Conservation (phyloP, 805 yeast species). For the Clavispora carvajalis region DNA sequence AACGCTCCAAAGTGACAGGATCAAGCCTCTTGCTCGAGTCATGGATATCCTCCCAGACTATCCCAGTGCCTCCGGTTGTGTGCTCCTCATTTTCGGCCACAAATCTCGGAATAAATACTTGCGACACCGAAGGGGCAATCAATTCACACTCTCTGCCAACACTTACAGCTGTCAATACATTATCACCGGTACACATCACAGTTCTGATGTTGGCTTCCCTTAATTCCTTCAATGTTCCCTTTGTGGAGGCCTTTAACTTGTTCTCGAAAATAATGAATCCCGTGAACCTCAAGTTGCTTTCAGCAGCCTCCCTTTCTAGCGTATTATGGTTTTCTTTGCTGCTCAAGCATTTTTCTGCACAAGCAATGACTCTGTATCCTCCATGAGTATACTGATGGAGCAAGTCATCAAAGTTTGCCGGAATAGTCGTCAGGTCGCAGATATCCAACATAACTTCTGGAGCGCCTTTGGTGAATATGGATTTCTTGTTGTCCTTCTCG, state of each 20-base stretch:
- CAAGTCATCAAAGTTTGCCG: conserved; percentile 65
- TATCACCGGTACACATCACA: conserved; percentile 97
- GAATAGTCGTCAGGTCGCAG: conserved; percentile 68
- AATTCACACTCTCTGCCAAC: conserved; percentile 84
- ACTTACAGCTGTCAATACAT: conserved; percentile 87
- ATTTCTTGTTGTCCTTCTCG: conserved; percentile 13
- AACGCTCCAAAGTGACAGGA: conserved; percentile 53
- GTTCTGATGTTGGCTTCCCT: conserved; percentile 71
- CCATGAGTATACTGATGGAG: conserved; percentile 84
- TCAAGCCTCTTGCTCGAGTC: conserved; percentile 56
- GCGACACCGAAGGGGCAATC: conserved; percentile 35
- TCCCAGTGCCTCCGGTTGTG: conserved; percentile 29
- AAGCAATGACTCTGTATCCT: conserved; percentile 93
- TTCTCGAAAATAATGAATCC: conserved; percentile 95
- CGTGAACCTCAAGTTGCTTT: conserved; percentile 61
- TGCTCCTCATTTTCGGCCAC: conserved; percentile 27
- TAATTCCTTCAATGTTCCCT: conserved; percentile 53
- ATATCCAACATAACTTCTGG: conserved; percentile 87
- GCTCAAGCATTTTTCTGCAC: conserved; percentile 60
- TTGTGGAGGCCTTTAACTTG: conserved; percentile 70
- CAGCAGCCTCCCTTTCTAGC: conserved; percentile 61
- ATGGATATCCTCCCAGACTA: conserved; percentile 67
- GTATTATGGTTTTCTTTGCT: conserved; percentile 4
- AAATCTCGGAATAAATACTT: conserved; percentile 52
- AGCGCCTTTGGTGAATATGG: conserved; percentile 81